Conservation (phyloP, 495 filamentous ascomycete species). For the Ramalina intermedia region DNA sequence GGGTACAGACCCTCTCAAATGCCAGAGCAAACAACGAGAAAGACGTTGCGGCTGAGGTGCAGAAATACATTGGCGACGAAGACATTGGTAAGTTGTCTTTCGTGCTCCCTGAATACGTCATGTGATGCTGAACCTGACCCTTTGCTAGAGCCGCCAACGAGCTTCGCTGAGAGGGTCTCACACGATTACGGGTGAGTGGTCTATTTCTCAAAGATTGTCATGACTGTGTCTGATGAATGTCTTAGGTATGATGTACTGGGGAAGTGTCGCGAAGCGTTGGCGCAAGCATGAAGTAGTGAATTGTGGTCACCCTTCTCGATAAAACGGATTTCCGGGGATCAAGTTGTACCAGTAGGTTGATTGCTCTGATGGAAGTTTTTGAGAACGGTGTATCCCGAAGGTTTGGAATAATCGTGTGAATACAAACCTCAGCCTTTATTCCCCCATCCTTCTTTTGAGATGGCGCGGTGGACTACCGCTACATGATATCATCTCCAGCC, state of each 20-base stretch:
- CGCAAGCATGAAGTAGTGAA: no score
- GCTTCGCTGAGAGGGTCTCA: not conserved
- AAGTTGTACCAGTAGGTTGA: no score
- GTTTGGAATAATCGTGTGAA: no score
- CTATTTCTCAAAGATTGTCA: not conserved
- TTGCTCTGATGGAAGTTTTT: no score
- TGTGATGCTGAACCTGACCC: not conserved
- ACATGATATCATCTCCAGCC: no score
- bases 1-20: slow-evolving; percentile 23
- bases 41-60: slow-evolving; percentile 9
- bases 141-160: not conserved
- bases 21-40: slow-evolving; percentile 11
- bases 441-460: no score
- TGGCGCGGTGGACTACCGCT: no score
- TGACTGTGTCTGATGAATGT: not conserved
- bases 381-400: no score
- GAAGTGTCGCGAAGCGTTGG: slow-evolving; percentile 1
- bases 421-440: no score
- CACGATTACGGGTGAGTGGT: slow-evolving; percentile 1
- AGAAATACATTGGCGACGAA: slow-evolving; percentile 10
- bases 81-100: not conserved
- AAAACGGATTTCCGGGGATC: no score
- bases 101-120: not conserved
- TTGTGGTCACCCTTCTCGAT: no score
- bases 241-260: slow-evolving; percentile 2